Evolutionary conservation across 2,329 filamentous ascomycete species (phyloP), one percentile per base, ranked within the genome.

Genomic region (Drechslerella coelobrocha): DNA sequence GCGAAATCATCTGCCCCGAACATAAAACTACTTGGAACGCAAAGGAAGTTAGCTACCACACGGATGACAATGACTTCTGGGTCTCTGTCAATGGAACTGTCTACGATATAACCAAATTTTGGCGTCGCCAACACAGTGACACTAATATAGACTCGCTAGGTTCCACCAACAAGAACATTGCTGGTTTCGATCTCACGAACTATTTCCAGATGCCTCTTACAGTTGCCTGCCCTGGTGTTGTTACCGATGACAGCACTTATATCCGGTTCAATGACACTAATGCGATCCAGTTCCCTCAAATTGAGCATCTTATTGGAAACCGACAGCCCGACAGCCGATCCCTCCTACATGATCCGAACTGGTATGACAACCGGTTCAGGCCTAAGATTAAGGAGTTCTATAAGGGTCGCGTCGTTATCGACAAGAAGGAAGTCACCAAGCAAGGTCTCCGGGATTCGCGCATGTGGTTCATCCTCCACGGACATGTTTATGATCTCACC

Each of bases 41-140:
- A 2, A 83, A 83, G 9, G 85, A 99, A 78, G 86, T 97, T 5
- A 76, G 80, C 12, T 84, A 81, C 37, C 93, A 97, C 76, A 82
- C 85, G 74, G 89, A 86, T n/a, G 81, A 83, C 5, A 83, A 87
- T 61, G 89, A 96, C 77, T 97, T 88, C 78, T 99, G 84, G 81
- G 93, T 97, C 76, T 91, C 89, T 75, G 87, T 95, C 74, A 89
- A 88, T 63, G 94, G 94, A 72, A 86, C 87, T 43, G 93, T 97
- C 29, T 99, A 97, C 80, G 94, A 99, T 76, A 86, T 99, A 47
- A 86, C 73, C 8, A 90, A 92, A 62, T 99, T 96, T 78, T 97
- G 89, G 86, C 90, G 85, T 76, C 80, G 85, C 21, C 86, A 95
- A 63, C 94, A 99, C 81, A 93, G 91, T 77, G 91, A 95, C 76